phyloP scores from a whole-genome alignment of 345 rosid genomes.

The Hirschfeldia incana region DNA sequence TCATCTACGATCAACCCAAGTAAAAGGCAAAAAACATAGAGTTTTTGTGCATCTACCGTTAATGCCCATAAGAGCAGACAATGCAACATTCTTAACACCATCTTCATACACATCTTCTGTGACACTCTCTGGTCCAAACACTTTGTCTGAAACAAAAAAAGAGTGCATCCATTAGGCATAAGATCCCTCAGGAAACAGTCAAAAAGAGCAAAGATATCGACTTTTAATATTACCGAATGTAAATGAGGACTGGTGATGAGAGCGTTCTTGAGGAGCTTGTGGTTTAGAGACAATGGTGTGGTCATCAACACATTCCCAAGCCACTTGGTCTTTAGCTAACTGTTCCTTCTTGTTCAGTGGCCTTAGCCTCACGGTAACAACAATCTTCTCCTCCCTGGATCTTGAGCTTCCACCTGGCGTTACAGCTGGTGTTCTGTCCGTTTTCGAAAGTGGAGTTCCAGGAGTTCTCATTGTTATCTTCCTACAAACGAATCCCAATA shows the following conservation, averaged over 20 bases:
- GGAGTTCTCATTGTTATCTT: constrained; percentile 64
- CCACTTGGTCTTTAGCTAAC: constrained; percentile 80
- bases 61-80: constrained; percentile 94
- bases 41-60: constrained; percentile 87
- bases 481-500: neutral
- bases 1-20: constrained; percentile 16
- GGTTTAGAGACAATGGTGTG: constrained; percentile 74
- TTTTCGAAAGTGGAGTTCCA: constrained; percentile 80
- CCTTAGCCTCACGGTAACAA: constrained; percentile 90
- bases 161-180: neutral
- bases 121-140: constrained; percentile 72
- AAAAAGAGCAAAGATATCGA: neutral
- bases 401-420: constrained; percentile 75
- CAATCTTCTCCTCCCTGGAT: constrained; percentile 91
- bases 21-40: constrained; percentile 3
- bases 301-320: constrained; percentile 95
- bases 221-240: constrained; percentile 62
- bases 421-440: constrained; percentile 65
- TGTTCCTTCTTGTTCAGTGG: constrained; percentile 89
- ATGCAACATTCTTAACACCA: constrained; percentile 96
- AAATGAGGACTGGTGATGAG: constrained; percentile 71
- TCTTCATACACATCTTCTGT: constrained; percentile 91
- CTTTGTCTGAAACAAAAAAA: constrained; percentile 64
- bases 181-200: constrained; percentile 5
- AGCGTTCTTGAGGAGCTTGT: constrained; percentile 78